Conservation (phyloP, 805 yeast genomes). For the Maudiozyma saulgeensis region DNA sequence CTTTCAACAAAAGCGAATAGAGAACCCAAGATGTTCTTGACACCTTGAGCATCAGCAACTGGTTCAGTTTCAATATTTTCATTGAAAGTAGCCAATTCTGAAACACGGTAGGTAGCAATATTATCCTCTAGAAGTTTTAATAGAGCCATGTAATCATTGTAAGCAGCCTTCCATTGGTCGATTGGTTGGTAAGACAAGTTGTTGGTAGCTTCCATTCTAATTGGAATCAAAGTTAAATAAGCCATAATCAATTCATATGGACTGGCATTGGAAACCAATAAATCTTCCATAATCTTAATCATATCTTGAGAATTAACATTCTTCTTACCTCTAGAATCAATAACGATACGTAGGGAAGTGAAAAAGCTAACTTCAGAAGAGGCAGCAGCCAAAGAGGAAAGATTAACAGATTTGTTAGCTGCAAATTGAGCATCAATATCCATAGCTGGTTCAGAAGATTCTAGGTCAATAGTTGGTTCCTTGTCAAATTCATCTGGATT, state of each 20-base stretch:
- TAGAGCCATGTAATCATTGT: constrained; percentile 50
- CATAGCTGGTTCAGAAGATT: constrained; percentile 8
- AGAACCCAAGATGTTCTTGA: constrained; percentile 72
- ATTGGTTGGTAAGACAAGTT: constrained; percentile 64
- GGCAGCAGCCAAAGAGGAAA: constrained; percentile 25
- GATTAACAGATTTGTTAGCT: constrained; percentile 22
- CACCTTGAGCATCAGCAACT: constrained; percentile 48
- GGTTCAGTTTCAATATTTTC: constrained; percentile 78
- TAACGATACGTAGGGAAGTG: constrained; percentile 58
- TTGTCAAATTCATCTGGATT: constrained; percentile 68
- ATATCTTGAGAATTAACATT: constrained; percentile 80
- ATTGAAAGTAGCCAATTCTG: constrained; percentile 60
- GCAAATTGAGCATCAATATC: constrained; percentile 25
- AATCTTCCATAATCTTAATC: constrained; percentile 56
- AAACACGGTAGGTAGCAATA: constrained; percentile 48
- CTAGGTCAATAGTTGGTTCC: constrained; percentile 33
- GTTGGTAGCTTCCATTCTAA: constrained; percentile 74
- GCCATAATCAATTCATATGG: constrained; percentile 74
- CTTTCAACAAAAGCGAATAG: constrained; percentile 82
- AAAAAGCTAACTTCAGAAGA: constrained; percentile 46
- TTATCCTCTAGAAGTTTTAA: constrained; percentile 62
- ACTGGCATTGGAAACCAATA: constrained; percentile 40
- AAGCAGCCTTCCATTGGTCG: constrained; percentile 69
- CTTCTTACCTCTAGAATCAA: constrained; percentile 93
- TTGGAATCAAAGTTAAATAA: constrained; percentile 72